A percentile compares a stretch with the other conserved stretches of the same genome.
Conservation (phyloP, 495 filamentous ascomycete genomes). For the Aspergillus egyptiacus region DNA sequence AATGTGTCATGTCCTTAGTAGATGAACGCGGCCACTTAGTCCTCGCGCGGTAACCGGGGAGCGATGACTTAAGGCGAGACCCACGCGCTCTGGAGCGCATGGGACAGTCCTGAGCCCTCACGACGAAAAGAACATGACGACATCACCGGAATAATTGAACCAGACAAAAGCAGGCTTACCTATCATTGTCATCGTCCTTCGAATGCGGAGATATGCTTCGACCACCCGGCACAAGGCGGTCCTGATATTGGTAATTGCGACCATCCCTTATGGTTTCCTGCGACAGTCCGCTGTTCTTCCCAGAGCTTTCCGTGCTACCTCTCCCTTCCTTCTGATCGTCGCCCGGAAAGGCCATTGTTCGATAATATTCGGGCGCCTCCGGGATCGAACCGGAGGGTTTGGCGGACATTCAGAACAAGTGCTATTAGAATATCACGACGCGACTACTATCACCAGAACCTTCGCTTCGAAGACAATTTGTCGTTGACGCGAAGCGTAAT, state of each 20-base stretch:
- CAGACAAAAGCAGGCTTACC: conserved; percentile 29
- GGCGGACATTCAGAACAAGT: background rate
- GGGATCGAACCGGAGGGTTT: background rate
- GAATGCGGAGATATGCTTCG: conserved; percentile 29
- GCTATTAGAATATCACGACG: background rate
- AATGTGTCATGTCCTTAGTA: too few species aligned
- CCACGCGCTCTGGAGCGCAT: background rate
- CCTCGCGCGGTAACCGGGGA: background rate
- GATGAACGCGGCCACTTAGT: too few species aligned
- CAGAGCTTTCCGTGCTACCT: conserved; percentile 43
- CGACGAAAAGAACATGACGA: background rate
- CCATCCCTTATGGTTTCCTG: conserved; percentile 42
- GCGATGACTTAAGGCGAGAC: background rate
- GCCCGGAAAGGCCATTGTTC: conserved; percentile 33
- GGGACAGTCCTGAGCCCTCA: background rate
- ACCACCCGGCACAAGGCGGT: conserved; percentile 21
- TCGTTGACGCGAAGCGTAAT: too few species aligned
- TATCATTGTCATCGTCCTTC: conserved; percentile 27
- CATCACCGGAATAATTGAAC: background rate
- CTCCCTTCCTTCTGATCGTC: conserved; percentile 30
- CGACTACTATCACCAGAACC: background rate
- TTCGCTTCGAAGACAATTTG: too few species aligned
- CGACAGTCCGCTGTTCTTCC: conserved; percentile 36
- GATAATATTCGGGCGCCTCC: conserved; percentile 1
- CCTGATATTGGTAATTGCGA: conserved; percentile 19